Percentiles rank a stretch among this genome's conserved stretches.
phyloP scores from a whole-genome alignment of 257 asterid species.

The Cinchona pubescens region DNA sequence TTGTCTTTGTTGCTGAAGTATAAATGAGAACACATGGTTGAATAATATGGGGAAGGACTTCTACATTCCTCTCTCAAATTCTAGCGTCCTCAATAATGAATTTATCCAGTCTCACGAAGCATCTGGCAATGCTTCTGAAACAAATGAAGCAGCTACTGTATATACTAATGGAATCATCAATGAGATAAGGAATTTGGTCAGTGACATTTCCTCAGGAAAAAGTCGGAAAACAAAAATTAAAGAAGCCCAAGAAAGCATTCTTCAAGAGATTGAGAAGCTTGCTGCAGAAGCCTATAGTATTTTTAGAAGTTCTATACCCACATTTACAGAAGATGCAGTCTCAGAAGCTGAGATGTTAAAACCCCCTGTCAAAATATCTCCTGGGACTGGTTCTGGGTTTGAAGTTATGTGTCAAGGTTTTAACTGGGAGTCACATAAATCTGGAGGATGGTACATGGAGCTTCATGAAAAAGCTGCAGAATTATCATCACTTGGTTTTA shows the following conservation, averaged over 20 bases:
- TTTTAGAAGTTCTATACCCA: constrained; percentile 66
- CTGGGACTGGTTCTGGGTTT: constrained; percentile 89
- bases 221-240: constrained; percentile 49
- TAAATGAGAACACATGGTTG: constrained; percentile 71
- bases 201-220: constrained; percentile 68
- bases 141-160: constrained; percentile 37
- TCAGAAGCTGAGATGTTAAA: constrained; percentile 38
- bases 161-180: constrained; percentile 67
- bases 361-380: constrained; percentile 46
- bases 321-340: constrained; percentile 35
- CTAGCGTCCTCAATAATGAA: constrained; percentile 24
- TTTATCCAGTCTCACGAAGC: constrained; percentile 24
- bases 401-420: constrained; percentile 94
- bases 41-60: constrained; percentile 75
- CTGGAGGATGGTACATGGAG: constrained; percentile 87
- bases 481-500: constrained; percentile 78
- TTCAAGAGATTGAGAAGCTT: constrained; percentile 96
- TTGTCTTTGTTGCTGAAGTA: constrained; percentile 81
- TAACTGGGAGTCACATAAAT: constrained; percentile 95
- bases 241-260: constrained; percentile 76
- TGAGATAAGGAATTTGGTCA: constrained; percentile 69
- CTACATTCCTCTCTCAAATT: constrained; percentile 54
- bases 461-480: constrained; percentile 65
- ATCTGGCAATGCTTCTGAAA: constrained; percentile 34
- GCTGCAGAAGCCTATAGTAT: constrained; percentile 98